phyloP scores from a whole-genome alignment of 495 filamentous ascomycete species.

The Beverwykella pulmonaria region DNA sequence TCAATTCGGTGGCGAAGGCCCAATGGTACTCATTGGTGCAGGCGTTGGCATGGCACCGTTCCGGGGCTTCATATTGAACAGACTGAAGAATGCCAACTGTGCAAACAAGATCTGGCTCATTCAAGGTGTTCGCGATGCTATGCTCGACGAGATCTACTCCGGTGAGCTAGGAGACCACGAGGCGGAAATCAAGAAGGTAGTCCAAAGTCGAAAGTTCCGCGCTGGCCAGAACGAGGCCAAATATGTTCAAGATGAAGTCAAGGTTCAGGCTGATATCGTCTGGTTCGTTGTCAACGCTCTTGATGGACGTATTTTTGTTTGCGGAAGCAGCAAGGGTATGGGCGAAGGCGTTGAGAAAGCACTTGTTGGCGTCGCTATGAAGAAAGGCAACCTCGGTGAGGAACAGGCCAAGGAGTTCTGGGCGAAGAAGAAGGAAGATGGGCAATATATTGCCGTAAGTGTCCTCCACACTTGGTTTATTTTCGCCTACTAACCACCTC shows the following conservation, averaged over 20 bases:
- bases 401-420: conserved; percentile 58
- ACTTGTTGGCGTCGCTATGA: conserved; percentile 56
- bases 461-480: neutral
- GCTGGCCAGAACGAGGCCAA: conserved; percentile 38
- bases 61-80: conserved; percentile 93
- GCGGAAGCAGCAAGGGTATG: conserved; percentile 93
- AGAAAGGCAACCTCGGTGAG: conserved; percentile 53
- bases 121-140: conserved; percentile 90
- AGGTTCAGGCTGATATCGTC: conserved; percentile 86
- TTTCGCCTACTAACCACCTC: neutral
- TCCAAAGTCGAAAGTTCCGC: conserved; percentile 68
- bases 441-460: conserved; percentile 50
- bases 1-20: conserved; percentile 86
- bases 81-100: conserved; percentile 93
- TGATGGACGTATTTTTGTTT: conserved; percentile 93
- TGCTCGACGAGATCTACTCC: conserved; percentile 91
- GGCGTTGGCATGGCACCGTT: conserved; percentile 97
- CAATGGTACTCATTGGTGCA: conserved; percentile 96
- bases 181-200: conserved; percentile 87
- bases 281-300: conserved; percentile 95
- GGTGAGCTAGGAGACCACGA: conserved; percentile 97
- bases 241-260: conserved; percentile 52
- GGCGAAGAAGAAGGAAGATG: conserved; percentile 46
- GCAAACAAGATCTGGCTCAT: conserved; percentile 99
- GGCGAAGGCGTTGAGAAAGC: conserved; percentile 83